Evolutionary conservation across 495 filamentous ascomycete species (phyloP).

Genomic region (Xeromyces bisporus): DNA sequence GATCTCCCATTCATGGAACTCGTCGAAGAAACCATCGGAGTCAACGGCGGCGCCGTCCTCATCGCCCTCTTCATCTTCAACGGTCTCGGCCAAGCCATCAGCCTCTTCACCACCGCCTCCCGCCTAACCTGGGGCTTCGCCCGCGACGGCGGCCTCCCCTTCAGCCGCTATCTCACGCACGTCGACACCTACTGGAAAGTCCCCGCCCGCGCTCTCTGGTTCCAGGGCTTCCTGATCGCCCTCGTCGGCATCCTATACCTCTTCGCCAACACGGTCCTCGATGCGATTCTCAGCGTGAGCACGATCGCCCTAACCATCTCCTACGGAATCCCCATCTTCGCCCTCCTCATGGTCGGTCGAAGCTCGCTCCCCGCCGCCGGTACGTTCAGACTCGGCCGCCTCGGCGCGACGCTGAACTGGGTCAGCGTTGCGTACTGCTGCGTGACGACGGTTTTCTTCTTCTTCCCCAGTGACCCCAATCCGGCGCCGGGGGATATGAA

Average conservation of each 20-base stretch:
- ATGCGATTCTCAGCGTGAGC: conserved; percentile 29
- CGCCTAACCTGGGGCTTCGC: conserved; percentile 38
- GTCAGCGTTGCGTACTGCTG: conserved; percentile 24
- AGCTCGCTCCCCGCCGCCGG: conserved; percentile 22
- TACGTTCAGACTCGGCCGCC: conserved; percentile 20
- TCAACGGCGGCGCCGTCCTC: conserved; percentile 19
- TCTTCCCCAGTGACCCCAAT: conserved; percentile 24
- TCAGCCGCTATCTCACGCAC: conserved; percentile 22
- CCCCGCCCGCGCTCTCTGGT: conserved; percentile 28
- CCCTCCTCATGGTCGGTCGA: conserved; percentile 20
- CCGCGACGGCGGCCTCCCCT: conserved; percentile 39
- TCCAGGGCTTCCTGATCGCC: conserved; percentile 24
- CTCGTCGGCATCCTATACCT: conserved; percentile 29
- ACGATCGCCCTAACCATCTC: conserved; percentile 30
- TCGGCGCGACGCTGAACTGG: conserved; percentile 18
- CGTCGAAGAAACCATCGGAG: conserved; percentile 23
- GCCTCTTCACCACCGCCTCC: conserved; percentile 33
- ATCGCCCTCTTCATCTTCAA: conserved; percentile 34
- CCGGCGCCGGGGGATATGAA: conserved; percentile 27
- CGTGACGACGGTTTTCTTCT: conserved; percentile 29
- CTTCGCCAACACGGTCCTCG: conserved; percentile 29
- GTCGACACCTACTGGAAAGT: conserved; percentile 27
- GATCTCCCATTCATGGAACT: conserved; percentile 31
- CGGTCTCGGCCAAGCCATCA: conserved; percentile 27
- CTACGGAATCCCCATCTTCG: conserved; percentile 26